A percentile compares a stretch with the other conserved stretches of the same genome.
Conservation (phyloP, 176 grass and related monocot species). For the Puya raimondii region DNA sequence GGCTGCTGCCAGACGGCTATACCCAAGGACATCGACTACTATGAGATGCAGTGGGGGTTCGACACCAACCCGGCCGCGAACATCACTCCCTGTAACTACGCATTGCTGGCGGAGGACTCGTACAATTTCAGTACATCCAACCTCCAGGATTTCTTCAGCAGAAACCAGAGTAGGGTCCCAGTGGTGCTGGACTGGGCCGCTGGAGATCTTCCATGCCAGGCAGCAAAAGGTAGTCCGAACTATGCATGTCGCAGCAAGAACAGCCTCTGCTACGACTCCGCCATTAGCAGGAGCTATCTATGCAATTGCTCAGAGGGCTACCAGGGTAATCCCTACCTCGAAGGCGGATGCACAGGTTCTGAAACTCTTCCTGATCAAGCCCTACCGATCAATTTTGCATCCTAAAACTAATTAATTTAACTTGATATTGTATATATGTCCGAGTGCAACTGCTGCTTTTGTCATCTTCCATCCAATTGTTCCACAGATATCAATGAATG, state of each 20-base stretch:
- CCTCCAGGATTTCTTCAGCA: neutral
- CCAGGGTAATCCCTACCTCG: neutral
- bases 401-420: neutral
- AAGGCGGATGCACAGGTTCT: constrained; percentile 2
- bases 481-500: constrained; percentile 7
- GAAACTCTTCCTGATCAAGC: neutral
- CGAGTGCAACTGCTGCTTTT: neutral
- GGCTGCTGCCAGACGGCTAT: constrained; percentile 33
- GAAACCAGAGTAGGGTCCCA: no score
- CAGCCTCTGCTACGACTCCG: neutral
- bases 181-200: constrained; percentile 7
- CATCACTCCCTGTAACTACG: neutral
- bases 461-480: neutral
- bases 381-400: no score
- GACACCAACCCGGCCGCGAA: no score
- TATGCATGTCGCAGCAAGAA: neutral
- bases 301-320: neutral
- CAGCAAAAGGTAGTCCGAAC: no score
- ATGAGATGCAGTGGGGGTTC: accelerated
- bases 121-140: neutral
- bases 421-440: neutral
- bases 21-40: constrained; percentile 1
- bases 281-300: neutral
- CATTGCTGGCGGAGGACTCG: neutral
- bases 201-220: neutral